Evolutionary conservation across 148 eudicot genomes (phyloP), one percentile per base, ranked within the genome.

Genomic region (Tetragonia tetragonoides): DNA sequence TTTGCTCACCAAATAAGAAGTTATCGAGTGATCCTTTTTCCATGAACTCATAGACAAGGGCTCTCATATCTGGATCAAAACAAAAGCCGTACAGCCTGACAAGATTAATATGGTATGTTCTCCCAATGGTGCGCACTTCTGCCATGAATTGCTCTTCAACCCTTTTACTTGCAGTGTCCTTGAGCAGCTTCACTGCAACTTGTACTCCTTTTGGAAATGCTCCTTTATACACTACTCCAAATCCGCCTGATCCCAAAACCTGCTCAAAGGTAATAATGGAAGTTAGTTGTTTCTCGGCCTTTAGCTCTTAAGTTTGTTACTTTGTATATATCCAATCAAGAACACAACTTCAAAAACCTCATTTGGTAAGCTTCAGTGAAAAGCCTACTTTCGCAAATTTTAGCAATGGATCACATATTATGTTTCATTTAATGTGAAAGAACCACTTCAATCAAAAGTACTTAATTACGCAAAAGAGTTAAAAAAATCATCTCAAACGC

Each of bases 11-110:
- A 18, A 78, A 78, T 5, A 78, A 17, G 54, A 78, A 59, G 10
- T 11, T 46, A 11, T 78, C 79, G 23, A 82, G 75, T 2, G 81
- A 82, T 9, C 81, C 81, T 0, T 74, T 68, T 49, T 74, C 75
- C 81, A 82, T 78, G 66, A 17, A 74, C 76, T 82, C 85, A 18
- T 82, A 82, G 10, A 82, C 81, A 8, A 82, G 75, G 17, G 85
- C 85, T 78, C 70, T 79, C 41, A 62, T 75, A 0, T 66, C 14
- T 10, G 78, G 41, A 47, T 78, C 72, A 17, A 79, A 82, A 71
- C 81, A 82, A 46, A 78, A 82, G 46, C 81, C 85, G 4, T 67
- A 78, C 67, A 82, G 85, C 7, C 75, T 70, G 21, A 82, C 85
- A 2, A 78, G 47, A 72, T 78, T 82, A 71, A 79, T 74, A 24